Conservation (phyloP, 139 green algal genomes). For the Spirogloea muscicola region DNA sequence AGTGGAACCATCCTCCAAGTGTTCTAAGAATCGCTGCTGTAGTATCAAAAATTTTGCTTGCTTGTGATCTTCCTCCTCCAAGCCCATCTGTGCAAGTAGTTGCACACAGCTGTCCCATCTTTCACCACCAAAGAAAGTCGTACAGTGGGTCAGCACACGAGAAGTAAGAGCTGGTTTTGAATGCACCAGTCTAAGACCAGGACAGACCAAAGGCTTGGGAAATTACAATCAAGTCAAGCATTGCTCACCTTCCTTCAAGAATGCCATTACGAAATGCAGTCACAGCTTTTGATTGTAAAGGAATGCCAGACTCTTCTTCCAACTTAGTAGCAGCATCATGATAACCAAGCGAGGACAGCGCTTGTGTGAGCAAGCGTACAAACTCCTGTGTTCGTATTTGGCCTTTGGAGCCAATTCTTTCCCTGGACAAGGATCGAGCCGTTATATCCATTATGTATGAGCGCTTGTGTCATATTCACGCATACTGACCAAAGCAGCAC, state of each 20-base stretch:
- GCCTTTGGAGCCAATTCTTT: constrained; percentile 14
- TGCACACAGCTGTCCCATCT: constrained; percentile 26
- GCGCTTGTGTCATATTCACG: too few species aligned
- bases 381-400: constrained; percentile 29
- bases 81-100: constrained; percentile 9
- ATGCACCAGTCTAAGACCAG: too few species aligned
- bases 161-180: too few species aligned
- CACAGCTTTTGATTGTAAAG: constrained; percentile 36
- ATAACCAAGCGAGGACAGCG: constrained; percentile 24
- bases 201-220: too few species aligned
- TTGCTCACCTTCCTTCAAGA: too few species aligned
- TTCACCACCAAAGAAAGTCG: too few species aligned
- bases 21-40: constrained; percentile 49
- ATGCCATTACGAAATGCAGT: constrained; percentile 32
- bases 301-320: constrained; percentile 40
- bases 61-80: constrained; percentile 7
- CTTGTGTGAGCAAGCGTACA: constrained; percentile 25
- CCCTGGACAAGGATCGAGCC: too few species aligned
- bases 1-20: constrained; percentile 24
- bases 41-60: constrained; percentile 40
- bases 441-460: too few species aligned
- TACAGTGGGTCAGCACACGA: too few species aligned
- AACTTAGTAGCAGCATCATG: constrained; percentile 6
- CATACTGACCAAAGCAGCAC: too few species aligned
- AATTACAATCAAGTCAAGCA: too few species aligned